These are phyloP conservation scores for Myxozyma melibiosi DNA, from an alignment of 805 yeast genomes.

Conservation along the genomic window DNA sequence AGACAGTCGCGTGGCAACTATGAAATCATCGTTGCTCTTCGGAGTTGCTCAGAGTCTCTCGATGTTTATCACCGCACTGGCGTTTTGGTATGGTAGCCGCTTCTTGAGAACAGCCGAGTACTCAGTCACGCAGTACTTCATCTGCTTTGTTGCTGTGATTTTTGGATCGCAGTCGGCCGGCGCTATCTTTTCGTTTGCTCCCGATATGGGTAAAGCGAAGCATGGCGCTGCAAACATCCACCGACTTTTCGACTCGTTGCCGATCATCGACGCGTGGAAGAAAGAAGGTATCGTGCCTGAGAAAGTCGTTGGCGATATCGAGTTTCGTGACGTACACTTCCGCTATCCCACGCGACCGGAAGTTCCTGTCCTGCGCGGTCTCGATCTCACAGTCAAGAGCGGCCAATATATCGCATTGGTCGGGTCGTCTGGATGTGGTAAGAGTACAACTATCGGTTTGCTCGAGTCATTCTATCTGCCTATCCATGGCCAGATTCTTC, in stretches of 20 bases:
- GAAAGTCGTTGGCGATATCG: slow-evolving; percentile 52
- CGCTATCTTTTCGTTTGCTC: slow-evolving; percentile 46
- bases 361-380: slow-evolving; percentile 37
- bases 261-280: slow-evolving; percentile 43
- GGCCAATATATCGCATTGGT: slow-evolving; percentile 87
- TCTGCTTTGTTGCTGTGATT: slow-evolving; percentile 45
- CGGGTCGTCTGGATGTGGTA: slow-evolving; percentile 76
- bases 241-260: slow-evolving; percentile 41
- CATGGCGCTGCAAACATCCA: slow-evolving; percentile 43
- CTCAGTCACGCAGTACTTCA: slow-evolving; percentile 42
- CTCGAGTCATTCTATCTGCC: slow-evolving; percentile 58
- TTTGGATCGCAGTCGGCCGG: slow-evolving; percentile 51
- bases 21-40: slow-evolving; percentile 41
- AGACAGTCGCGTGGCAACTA: slow-evolving; percentile 41
- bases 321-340: slow-evolving; percentile 47
- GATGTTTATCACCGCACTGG: slow-evolving; percentile 47
- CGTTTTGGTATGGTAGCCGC: slow-evolving; percentile 49
- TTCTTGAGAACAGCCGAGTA: slow-evolving; percentile 40
- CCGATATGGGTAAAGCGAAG: slow-evolving; percentile 50
- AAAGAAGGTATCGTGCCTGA: slow-evolving; percentile 37
- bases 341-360: slow-evolving; percentile 40
- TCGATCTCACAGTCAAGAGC: slow-evolving; percentile 52
- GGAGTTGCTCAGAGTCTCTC: slow-evolving; percentile 46
- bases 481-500: slow-evolving; percentile 50
- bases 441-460: slow-evolving; percentile 51